phyloP scores from a whole-genome alignment of 2,329 filamentous ascomycete genomes.

The Elsinoe ampelina region DNA sequence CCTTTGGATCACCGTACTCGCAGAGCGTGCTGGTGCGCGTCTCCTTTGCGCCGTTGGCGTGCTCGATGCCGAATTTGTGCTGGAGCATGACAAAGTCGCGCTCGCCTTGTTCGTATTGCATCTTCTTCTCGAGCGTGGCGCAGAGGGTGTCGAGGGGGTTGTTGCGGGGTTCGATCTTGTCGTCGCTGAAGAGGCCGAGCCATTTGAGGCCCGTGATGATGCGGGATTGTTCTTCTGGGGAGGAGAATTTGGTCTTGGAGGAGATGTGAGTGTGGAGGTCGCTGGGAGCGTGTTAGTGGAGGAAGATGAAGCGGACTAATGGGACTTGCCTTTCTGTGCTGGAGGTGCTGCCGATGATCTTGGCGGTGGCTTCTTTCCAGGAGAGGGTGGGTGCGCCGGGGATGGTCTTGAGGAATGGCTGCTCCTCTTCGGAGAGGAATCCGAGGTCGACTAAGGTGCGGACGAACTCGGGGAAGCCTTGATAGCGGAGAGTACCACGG shows the following conservation, averaged over 20 bases:
- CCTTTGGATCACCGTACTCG: slow-evolving; percentile 68
- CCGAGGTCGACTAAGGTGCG: slow-evolving; percentile 79
- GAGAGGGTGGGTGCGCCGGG: slow-evolving; percentile 34
- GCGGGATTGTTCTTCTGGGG: slow-evolving; percentile 57
- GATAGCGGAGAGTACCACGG: slow-evolving; percentile 75
- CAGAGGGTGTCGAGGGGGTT: slow-evolving; percentile 89
- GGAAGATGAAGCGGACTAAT: slow-evolving; percentile 36
- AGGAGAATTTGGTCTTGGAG: slow-evolving; percentile 64
- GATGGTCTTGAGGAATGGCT: slow-evolving; percentile 55
- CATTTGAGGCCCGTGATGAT: slow-evolving; percentile 65
- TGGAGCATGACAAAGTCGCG: slow-evolving; percentile 73
- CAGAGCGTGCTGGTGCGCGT: slow-evolving; percentile 70
- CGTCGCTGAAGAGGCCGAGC: slow-evolving; percentile 59
- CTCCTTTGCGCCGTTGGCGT: slow-evolving; percentile 68
- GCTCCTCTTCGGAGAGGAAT: slow-evolving; percentile 66
- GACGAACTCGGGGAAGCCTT: slow-evolving; percentile 85
- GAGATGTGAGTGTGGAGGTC: slow-evolving; percentile 60
- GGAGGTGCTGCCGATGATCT: slow-evolving; percentile 62
- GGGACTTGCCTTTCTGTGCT: slow-evolving; percentile 42
- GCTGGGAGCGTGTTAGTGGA: neutral
- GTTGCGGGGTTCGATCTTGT: slow-evolving; percentile 59
- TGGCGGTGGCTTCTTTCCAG: slow-evolving; percentile 79
- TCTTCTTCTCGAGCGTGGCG: slow-evolving; percentile 81
- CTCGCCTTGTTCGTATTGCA: slow-evolving; percentile 75
- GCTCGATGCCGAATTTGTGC: slow-evolving; percentile 76